Conservation (phyloP, 805 yeast species). For the Sugiyamaella boreocaroliniensis region DNA sequence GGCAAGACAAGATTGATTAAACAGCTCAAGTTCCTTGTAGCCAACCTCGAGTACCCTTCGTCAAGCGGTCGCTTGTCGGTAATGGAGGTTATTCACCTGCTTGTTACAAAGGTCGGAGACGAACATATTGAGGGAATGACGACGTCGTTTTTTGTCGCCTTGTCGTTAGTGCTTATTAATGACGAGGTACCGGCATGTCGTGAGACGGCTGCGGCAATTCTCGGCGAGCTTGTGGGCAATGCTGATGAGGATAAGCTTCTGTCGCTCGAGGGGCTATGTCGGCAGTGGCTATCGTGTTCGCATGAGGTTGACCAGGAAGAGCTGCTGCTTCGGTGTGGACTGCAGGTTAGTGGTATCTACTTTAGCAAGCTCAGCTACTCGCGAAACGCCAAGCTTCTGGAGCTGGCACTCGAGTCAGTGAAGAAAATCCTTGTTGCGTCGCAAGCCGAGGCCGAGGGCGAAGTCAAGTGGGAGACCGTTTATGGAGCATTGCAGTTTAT, state of each 20-base stretch:
- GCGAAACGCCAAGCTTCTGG: constrained; percentile 37
- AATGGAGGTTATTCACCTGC: constrained; percentile 72
- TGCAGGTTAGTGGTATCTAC: constrained; percentile 61
- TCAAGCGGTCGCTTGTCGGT: constrained; percentile 84
- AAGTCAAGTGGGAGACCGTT: constrained; percentile 68
- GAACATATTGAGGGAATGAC: constrained; percentile 37
- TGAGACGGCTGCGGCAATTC: constrained; percentile 67
- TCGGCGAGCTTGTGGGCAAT: constrained; percentile 48
- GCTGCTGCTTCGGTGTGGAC: constrained; percentile 63
- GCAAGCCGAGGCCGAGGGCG: constrained; percentile 35
- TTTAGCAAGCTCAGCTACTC: constrained; percentile 43
- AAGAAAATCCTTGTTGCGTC: constrained; percentile 33
- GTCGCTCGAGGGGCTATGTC: constrained; percentile 37
- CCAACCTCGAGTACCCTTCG: constrained; percentile 76
- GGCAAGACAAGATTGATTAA: constrained; percentile 77
- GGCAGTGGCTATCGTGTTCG: constrained; percentile 52
- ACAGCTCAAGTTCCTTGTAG: constrained; percentile 72
- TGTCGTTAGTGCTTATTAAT: constrained; percentile 67
- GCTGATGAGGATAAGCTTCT: constrained; percentile 30
- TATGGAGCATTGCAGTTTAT: constrained; percentile 55
- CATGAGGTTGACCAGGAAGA: constrained; percentile 40
- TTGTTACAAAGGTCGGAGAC: constrained; percentile 58
- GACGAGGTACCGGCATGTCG: constrained; percentile 77
- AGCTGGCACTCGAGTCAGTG: constrained; percentile 33
- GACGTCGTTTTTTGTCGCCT: constrained; percentile 73